Evolutionary conservation across 108 stramenopile genomes (phyloP), one percentile per base, ranked within the genome.

Genomic region (Nitzschia sp.): DNA sequence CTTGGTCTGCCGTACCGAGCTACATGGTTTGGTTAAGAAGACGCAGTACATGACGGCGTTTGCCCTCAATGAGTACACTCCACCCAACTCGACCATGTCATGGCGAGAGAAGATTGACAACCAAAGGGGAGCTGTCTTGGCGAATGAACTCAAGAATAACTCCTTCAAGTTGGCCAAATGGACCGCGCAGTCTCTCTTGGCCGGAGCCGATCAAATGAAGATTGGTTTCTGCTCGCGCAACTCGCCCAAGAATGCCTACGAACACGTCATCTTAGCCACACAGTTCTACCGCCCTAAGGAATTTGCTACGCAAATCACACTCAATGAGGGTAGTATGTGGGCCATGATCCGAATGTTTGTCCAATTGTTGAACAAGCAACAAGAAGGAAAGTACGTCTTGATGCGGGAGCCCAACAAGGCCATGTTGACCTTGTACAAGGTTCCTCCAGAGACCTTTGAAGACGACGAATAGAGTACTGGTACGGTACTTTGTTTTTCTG

Each of bases 101-200:
- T 89, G 91, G 91, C 70, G 91, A 11, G 89, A 95, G 26, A 97
- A 94, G 86, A 92, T 99, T 62, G 98, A 99, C 76, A 77, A 76
- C 34, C 93, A 96, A 69, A 80, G 91, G 34, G 98, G 97, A 59
- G 93, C 97, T 48, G 96, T 99, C 19, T 78, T 99, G 59, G 97
- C 95, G 21, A 93, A 90, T 48, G 98, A 98, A 71, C 78, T 99
- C 62, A 97, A 98, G 91, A 99, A 99, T 78, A 99, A 99, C 74
- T 83, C 87, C 29, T 94, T 91, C 85, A 98, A 99, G 77, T 72
- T 99, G 50, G 98, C 96, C 42, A 96, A 96, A 77, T 99, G 97
- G 97, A 96, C 96, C 19, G 97, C 97, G 10, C 94, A 97, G 79
- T 92, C 95, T 0, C 76, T 98, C 1, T 73, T 99, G 78, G 90